These are phyloP conservation scores for Fusarium sp. DNA, from an alignment of 2,329 filamentous ascomycete species.

Conservation along the genomic window DNA sequence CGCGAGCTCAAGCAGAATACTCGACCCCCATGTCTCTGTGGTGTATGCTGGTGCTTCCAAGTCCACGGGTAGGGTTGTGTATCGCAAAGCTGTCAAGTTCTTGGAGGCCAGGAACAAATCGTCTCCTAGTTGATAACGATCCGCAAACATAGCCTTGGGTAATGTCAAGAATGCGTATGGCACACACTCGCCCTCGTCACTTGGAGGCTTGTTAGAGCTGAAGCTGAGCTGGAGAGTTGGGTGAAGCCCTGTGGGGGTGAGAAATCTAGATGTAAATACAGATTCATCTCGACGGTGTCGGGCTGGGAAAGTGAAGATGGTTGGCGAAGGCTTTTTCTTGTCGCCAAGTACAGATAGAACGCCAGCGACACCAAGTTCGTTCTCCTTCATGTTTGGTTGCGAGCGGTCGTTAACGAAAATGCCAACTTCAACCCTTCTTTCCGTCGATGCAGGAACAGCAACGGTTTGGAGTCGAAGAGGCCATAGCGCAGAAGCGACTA, in stretches of 20 bases:
- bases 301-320: constrained; percentile 85
- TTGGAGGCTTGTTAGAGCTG: constrained; percentile 60
- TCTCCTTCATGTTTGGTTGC: constrained; percentile 67
- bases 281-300: constrained; percentile 72
- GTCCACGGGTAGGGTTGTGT: constrained; percentile 81
- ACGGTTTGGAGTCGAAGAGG: constrained; percentile 56
- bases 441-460: constrained; percentile 52
- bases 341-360: constrained; percentile 82
- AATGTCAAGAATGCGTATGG: constrained; percentile 85
- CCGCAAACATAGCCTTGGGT: constrained; percentile 82
- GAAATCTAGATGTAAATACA: constrained; percentile 72
- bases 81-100: constrained; percentile 75
- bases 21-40: constrained; percentile 80
- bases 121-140: constrained; percentile 86
- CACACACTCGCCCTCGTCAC: constrained; percentile 70
- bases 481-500: constrained; percentile 75
- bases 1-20: constrained; percentile 78
- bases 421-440: constrained; percentile 80
- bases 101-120: constrained; percentile 82
- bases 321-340: constrained; percentile 75
- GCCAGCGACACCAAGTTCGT: constrained; percentile 83
- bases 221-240: constrained; percentile 79
- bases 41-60: constrained; percentile 91
- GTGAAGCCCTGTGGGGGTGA: constrained; percentile 82
- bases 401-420: constrained; percentile 73